Base-by-base conservation (phyloP, 2,329 filamentous ascomycete species). In the Dothidotthia symphoricarpi region DNA sequence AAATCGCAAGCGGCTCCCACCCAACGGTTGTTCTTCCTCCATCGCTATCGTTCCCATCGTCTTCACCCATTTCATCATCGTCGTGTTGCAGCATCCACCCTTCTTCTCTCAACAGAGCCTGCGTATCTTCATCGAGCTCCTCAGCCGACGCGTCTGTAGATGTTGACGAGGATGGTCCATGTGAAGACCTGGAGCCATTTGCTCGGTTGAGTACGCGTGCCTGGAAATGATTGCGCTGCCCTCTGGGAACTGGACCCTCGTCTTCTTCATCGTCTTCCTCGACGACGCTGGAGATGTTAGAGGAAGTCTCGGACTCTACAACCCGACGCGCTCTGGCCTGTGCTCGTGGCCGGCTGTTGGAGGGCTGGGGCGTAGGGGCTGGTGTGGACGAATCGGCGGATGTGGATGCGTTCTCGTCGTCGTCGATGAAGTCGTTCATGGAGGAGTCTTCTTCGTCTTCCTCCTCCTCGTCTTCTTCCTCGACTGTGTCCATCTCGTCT, bases 1-100 rank as follows among this genome's bases (percentile, higher is more conserved):
- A 67, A 61, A 62, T 68, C 65, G 66, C 59, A 58, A 63, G 67
- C 66, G 64, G 59, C 54, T 68, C 67, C 66, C 66, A 69, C 67
- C 67, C 67, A 64, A 69, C 66, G 47, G 66, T 69, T 65, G 67
- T 69, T 51, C 64, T 59, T 53, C 56, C 67, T 47, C 65, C 66
- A 61, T 69, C 67, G 47, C 67, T 69, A 41, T 68, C 63, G 6
- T 27, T 11, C 6, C 25, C 25, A 12, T n/a, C 13, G 5, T 51
- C 49, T 41, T 64, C 62, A 31, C 59, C 59, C 61, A 65, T 64
- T 33, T 61, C 62, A 34, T 68, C 64, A 34, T 69, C 64, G 27
- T 67, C 62, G 27, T 63, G 62, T 28, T 68, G 63, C 19, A 64
- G 47, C 49, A 61, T 62, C 64, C 66, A 68, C 5, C 66, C 66